Evolutionary conservation across 345 rosid genomes (phyloP), one percentile per base, ranked within the genome.

Genomic region (Excoecaria agallocha): DNA sequence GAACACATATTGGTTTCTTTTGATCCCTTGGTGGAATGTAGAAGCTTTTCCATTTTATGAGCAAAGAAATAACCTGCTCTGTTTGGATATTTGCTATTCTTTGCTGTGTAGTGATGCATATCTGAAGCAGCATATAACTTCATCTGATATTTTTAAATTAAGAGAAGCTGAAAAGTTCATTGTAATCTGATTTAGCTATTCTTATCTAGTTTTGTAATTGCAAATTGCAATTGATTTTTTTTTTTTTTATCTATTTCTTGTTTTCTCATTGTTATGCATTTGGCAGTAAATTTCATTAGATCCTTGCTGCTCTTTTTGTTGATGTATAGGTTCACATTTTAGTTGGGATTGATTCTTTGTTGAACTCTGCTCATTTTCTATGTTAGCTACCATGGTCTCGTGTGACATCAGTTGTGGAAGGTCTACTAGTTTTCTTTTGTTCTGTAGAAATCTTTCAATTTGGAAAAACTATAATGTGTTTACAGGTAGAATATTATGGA

Each of bases 401-500:
- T 73, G 48, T n/a, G 16, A 8, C 49, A 62, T 10, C 41, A 41
- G 22, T 43, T 54, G 12, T 13, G 61, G 59, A 63, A 64, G 2
- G 3, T 65, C 22, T 50, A 38, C 20, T 20, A 1, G 50, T 50
- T 41, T 16, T 54, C n/a, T 45, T 57, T 69, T 50, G n/a, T 8
- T 41, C 19, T 38, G 7, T 55, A 24, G n/a, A 38, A 25, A 12
- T 41, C 20, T 63, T 9, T 37, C 0, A 8, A 35, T 75, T 64
- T 24, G 37, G 30, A 68, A 79, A 52, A 61, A 8, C 37, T 51
- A 25, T 54, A 58, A 65, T 81, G 62, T 59, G 39, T 39, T 70
- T 82, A 58, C 70, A 90, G 98, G 95, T 92, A 74, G 98, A 94
- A 39, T 94, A 94, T 78, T 92, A 94, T 78, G 98, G 97, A 79